A percentile compares a stretch with the other conserved stretches of the same genome.
These are phyloP conservation scores for Metschnikowia vanudenii DNA, from an alignment of 805 yeast species.

Conservation along the genomic window DNA sequence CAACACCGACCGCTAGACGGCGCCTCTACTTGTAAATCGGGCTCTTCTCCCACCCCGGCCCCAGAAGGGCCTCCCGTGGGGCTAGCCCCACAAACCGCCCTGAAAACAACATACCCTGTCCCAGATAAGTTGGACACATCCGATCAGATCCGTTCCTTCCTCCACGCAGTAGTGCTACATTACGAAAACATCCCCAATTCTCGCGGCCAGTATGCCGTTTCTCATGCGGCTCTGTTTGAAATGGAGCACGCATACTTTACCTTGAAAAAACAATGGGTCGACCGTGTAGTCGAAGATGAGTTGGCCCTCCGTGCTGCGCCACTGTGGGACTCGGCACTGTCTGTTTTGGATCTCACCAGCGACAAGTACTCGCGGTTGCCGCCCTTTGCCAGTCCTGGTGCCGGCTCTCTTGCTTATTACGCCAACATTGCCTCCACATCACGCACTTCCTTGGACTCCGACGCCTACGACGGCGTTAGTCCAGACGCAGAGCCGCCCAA, in stretches of 20 bases:
- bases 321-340: conserved; percentile 9
- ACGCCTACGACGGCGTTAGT: background rate
- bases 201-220: conserved; percentile 52
- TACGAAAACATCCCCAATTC: conserved; percentile 40
- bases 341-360: background rate
- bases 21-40: no score
- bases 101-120: no score
- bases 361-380: background rate
- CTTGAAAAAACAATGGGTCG: conserved; percentile 10
- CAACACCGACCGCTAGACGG: conserved; percentile 27
- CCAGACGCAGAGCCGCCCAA: background rate
- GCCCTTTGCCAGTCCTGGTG: conserved; percentile 2
- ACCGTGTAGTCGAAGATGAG: conserved; percentile 11
- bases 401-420: conserved; percentile 2
- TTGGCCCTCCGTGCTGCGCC: conserved; percentile 2
- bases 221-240: conserved; percentile 32
- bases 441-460: conserved; percentile 8
- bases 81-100: no score
- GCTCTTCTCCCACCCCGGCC: no score
- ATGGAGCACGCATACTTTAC: conserved; percentile 26
- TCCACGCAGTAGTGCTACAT: conserved; percentile 24
- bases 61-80: no score
- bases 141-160: conserved; percentile 26
- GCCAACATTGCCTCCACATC: conserved; percentile 2
- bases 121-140: no score